Evolutionary conservation across 306 rosid species (phyloP).

Genomic region (Purshia tridentata): DNA sequence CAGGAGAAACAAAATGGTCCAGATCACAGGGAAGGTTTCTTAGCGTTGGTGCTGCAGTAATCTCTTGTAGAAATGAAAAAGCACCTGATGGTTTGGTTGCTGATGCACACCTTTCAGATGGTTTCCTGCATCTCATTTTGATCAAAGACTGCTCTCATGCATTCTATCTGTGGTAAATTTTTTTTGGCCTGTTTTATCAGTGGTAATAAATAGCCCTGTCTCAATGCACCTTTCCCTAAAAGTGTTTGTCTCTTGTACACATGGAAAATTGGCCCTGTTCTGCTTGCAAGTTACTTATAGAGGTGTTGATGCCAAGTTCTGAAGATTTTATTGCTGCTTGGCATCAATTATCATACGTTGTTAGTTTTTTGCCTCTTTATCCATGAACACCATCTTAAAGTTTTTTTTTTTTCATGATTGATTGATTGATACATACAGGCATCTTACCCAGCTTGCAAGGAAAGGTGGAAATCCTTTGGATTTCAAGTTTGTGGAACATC

Average conservation of each 20-base stretch:
- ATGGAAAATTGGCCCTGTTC: too few species aligned
- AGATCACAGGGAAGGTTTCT: conserved; percentile 76
- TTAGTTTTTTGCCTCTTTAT: not conserved
- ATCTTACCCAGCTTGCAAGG: conserved; percentile 77
- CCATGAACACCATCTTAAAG: not conserved
- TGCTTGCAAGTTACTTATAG: not conserved
- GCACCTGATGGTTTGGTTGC: conserved; percentile 98
- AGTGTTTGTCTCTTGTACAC: not conserved
- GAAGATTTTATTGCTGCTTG: not conserved
- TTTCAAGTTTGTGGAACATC: conserved; percentile 85
- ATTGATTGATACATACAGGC: conserved; percentile 52
- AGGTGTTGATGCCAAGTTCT: not conserved
- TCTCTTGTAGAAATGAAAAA: conserved; percentile 79
- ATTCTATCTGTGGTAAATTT: conserved; percentile 66
- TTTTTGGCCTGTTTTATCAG: too few species aligned
- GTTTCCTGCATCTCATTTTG: conserved; percentile 81
- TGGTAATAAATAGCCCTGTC: not conserved
- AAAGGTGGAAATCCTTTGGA: conserved; percentile 82
- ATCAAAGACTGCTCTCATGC: conserved; percentile 84
- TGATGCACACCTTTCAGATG: conserved; percentile 95
- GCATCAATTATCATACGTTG: not conserved
- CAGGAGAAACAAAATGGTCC: conserved; percentile 62
- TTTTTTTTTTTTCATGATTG: not conserved
- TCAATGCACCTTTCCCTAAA: not conserved
- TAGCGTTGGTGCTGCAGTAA: conserved; percentile 90